Conservation (phyloP, 176 grass and related monocot genomes). For the Typha latifolia region DNA sequence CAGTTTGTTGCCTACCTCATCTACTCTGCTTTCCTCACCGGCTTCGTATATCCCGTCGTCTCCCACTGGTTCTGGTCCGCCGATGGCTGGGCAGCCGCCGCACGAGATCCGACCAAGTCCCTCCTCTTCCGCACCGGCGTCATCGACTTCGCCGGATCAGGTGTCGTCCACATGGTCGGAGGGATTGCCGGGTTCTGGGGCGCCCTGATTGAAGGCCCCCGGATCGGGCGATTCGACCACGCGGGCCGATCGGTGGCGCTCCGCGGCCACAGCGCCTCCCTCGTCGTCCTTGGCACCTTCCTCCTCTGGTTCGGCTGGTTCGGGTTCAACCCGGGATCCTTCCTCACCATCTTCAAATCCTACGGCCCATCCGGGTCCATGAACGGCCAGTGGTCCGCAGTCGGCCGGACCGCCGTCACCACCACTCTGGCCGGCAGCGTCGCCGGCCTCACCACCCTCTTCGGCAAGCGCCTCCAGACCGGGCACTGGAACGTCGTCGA, state of each 20-base stretch:
- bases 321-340: slow-evolving; percentile 64
- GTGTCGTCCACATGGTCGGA: slow-evolving; percentile 66
- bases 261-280: slow-evolving; percentile 49
- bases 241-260: slow-evolving; percentile 45
- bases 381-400: slow-evolving; percentile 64
- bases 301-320: slow-evolving; percentile 66
- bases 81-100: slow-evolving; percentile 49
- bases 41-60: slow-evolving; percentile 81
- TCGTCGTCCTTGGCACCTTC: slow-evolving; percentile 70
- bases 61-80: slow-evolving; percentile 78
- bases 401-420: slow-evolving; percentile 55
- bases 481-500: slow-evolving; percentile 68
- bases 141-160: slow-evolving; percentile 73
- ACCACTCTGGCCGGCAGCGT: slow-evolving; percentile 61
- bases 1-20: slow-evolving; percentile 81
- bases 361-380: slow-evolving; percentile 37
- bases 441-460: slow-evolving; percentile 58
- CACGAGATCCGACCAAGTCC: slow-evolving; percentile 12
- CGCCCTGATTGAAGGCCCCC: slow-evolving; percentile 59
- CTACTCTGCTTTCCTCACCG: slow-evolving; percentile 83
- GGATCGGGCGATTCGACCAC: slow-evolving; percentile 56
- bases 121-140: slow-evolving; percentile 53
- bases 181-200: slow-evolving; percentile 65
- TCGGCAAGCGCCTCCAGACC: slow-evolving; percentile 46
- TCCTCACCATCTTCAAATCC: slow-evolving; percentile 45